Conservation (phyloP, 768 basidiomycete species). For the Rossbeevera mucosa region DNA sequence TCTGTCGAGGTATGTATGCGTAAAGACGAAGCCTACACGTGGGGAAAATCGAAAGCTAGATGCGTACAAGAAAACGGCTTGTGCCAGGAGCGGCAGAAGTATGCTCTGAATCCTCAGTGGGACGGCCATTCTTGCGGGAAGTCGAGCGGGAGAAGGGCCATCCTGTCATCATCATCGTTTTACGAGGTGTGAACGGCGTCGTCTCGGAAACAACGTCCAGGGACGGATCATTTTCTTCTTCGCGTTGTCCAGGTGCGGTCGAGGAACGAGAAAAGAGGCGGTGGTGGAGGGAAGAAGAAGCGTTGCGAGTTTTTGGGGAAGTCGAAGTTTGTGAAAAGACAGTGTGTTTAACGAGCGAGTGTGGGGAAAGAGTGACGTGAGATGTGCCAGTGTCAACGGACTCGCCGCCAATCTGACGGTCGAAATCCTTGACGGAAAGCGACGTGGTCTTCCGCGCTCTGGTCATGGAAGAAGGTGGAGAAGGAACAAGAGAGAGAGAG, state of each 20-base stretch:
- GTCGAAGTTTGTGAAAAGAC: conserved; percentile 16
- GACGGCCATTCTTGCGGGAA: conserved; percentile 18
- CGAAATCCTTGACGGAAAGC: conserved; percentile 30
- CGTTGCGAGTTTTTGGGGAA: conserved; percentile 12
- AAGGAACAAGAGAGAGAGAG: conserved; percentile 3
- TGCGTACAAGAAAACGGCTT: conserved; percentile 14
- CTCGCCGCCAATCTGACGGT: conserved; percentile 32
- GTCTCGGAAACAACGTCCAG: conserved; percentile 11
- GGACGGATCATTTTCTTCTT: conserved; percentile 1
- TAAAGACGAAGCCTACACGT: not conserved
- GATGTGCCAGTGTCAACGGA: conserved; percentile 23
- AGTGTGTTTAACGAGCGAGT: conserved; percentile 21
- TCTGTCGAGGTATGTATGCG: conserved; percentile 6
- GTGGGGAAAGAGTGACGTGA: conserved; percentile 4
- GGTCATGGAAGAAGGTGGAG: conserved; percentile 19
- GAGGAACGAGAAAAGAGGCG: conserved; percentile 30
- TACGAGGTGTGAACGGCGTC: conserved; percentile 19
- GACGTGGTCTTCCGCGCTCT: conserved; percentile 23
- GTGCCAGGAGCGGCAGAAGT: not conserved
- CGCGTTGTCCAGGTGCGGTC: conserved; percentile 6
- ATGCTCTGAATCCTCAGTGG: conserved; percentile 3
- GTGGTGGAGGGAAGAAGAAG: conserved; percentile 25
- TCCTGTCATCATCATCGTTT: conserved; percentile 14
- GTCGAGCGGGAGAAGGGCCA: conserved; percentile 30
- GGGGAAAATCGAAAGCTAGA: not conserved